These are phyloP conservation scores for Trichothecium sympodiale DNA, from an alignment of 2,329 filamentous ascomycete species.

Conservation along the genomic window DNA sequence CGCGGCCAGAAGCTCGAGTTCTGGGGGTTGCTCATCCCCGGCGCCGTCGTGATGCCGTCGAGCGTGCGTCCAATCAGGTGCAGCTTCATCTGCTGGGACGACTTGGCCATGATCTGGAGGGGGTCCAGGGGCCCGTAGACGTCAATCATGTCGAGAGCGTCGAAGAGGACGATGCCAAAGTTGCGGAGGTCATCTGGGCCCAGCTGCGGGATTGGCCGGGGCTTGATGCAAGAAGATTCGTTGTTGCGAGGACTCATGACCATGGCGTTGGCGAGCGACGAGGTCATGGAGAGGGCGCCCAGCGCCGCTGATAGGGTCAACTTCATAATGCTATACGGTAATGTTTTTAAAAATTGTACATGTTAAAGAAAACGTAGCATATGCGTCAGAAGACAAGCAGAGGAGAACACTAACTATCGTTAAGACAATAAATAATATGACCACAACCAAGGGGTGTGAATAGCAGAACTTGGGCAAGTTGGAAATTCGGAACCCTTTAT, in stretches of 20 bases:
- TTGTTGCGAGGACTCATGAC: neutral
- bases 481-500: too few species aligned
- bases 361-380: too few species aligned
- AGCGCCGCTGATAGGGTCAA: conserved; percentile 8
- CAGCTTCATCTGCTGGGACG: conserved; percentile 23
- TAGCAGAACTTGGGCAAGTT: too few species aligned
- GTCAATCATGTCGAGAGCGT: conserved; percentile 32
- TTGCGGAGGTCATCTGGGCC: conserved; percentile 14
- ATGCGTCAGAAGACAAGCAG: too few species aligned
- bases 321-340: conserved; percentile 8
- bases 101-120: conserved; percentile 27
- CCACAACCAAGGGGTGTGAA: too few species aligned
- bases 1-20: conserved; percentile 24
- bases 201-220: conserved; percentile 11
- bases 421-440: too few species aligned
- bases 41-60: conserved; percentile 28
- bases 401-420: too few species aligned
- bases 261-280: conserved; percentile 6
- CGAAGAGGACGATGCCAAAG: conserved; percentile 32
- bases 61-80: conserved; percentile 27
- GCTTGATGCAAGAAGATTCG: conserved; percentile 9
- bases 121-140: conserved; percentile 34
- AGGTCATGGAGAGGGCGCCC: conserved; percentile 4
- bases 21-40: conserved; percentile 16
- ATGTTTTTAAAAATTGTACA: too few species aligned